phyloP scores from a whole-genome alignment of 2,329 filamentous ascomycete species.

The Ophiocordyceps camponoti-floridani region DNA sequence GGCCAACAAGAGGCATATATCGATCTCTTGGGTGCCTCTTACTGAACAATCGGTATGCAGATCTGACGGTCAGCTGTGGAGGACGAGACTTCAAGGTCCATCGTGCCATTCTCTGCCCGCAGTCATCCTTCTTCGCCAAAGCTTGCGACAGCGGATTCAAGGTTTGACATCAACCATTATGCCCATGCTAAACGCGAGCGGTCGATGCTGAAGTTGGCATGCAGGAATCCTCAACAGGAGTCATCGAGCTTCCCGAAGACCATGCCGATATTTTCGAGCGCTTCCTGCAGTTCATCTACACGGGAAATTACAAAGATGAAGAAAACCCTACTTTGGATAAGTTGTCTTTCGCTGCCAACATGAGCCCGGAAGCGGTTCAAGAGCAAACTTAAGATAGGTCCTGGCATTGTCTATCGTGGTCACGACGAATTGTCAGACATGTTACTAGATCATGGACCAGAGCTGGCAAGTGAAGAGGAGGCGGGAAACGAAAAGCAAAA shows the following conservation, averaged over 20 bases:
- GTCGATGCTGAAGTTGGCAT: background rate
- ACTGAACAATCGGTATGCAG: no score
- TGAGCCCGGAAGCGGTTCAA: background rate
- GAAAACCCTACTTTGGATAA: background rate
- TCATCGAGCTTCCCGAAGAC: conserved; percentile 12
- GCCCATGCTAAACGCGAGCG: background rate
- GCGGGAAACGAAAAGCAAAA: background rate
- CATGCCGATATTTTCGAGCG: conserved; percentile 8
- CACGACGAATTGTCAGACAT: no score
- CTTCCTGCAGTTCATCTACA: conserved; percentile 15
- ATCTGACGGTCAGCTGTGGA: conserved; percentile 14
- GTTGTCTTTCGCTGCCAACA: background rate
- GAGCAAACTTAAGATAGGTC: no score
- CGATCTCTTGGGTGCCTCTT: no score
- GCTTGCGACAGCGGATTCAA: conserved; percentile 10
- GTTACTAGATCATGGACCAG: no score
- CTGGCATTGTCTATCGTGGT: no score
- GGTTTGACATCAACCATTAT: conserved; percentile 4
- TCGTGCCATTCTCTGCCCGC: conserved; percentile 14
- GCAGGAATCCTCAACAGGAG: conserved; percentile 5
- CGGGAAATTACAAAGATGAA: conserved; percentile 5
- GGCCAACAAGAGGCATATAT: no score
- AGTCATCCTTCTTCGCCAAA: conserved; percentile 13
- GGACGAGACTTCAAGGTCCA: conserved; percentile 14
- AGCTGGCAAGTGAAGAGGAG: background rate